phyloP scores from a whole-genome alignment of 257 asterid genomes.

The Petunia axillaris region DNA sequence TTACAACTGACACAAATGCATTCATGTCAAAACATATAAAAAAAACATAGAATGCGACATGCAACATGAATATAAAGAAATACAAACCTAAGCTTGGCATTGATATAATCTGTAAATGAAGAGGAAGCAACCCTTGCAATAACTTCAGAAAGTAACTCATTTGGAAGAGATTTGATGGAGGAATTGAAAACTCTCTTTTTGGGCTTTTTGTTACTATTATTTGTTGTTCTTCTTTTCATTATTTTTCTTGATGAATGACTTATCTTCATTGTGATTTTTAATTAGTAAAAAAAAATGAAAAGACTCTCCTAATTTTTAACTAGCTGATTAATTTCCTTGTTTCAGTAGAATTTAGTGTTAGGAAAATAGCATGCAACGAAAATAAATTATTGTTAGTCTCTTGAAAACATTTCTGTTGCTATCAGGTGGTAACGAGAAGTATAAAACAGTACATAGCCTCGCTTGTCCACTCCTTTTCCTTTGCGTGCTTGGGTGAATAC shows the following conservation, averaged over 20 bases:
- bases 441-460: not conserved
- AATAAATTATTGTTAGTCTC: not conserved
- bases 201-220: not conserved
- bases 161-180: slow-evolving; percentile 5
- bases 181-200: not conserved
- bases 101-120: slow-evolving; percentile 11
- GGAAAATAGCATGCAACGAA: not conserved
- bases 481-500: too few relatives aligned
- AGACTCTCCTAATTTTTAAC: not conserved
- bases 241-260: not conserved
- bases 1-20: slow-evolving; percentile 17
- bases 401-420: not conserved
- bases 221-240: not conserved
- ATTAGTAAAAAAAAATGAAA: not conserved
- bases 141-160: slow-evolving; percentile 9
- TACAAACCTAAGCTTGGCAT: slow-evolving; percentile 16
- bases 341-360: not conserved
- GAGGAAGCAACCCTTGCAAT: slow-evolving; percentile 16
- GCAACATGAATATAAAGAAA: not conserved
- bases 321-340: not conserved
- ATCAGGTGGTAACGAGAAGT: not conserved
- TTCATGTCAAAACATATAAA: not conserved
- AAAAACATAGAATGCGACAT: not conserved
- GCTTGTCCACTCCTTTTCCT: too few relatives aligned
- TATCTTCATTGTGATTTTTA: not conserved